These are phyloP conservation scores for Solanum chilense DNA, from an alignment of 257 asterid species.

Conservation along the genomic window DNA sequence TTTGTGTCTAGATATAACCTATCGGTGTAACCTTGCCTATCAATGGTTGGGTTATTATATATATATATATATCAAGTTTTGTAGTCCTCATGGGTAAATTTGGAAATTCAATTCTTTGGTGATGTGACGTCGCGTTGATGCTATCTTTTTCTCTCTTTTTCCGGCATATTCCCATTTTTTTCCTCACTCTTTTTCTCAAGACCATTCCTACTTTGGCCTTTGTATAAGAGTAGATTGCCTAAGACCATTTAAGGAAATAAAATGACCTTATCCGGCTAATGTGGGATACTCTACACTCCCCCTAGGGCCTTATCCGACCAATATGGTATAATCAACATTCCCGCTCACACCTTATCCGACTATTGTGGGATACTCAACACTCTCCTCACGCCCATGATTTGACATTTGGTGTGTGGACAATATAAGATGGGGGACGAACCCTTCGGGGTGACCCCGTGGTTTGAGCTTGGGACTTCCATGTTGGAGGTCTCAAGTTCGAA, in stretches of 20 bases:
- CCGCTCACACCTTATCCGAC: not conserved
- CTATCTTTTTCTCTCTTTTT: not conserved
- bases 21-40: not conserved
- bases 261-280: not conserved
- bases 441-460: too few relatives aligned
- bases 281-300: not conserved
- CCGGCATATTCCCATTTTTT: not conserved
- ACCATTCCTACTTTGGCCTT: not conserved
- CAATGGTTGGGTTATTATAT: too few relatives aligned
- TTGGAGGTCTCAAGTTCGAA: too few relatives aligned
- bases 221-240: not conserved
- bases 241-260: not conserved
- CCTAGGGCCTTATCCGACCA: not conserved
- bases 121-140: not conserved
- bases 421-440: not conserved
- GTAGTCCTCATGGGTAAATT: not conserved
- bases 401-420: not conserved
- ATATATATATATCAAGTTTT: not conserved
- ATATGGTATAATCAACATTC: not conserved
- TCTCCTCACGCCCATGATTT: not conserved
- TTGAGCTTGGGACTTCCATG: too few relatives aligned
- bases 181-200: not conserved
- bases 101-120: not conserved
- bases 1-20: not conserved
- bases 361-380: not conserved